Evolutionary conservation across 805 yeast species (phyloP), one percentile per base, ranked within the genome.

Genomic region (Saccharomycopsis sp.): DNA sequence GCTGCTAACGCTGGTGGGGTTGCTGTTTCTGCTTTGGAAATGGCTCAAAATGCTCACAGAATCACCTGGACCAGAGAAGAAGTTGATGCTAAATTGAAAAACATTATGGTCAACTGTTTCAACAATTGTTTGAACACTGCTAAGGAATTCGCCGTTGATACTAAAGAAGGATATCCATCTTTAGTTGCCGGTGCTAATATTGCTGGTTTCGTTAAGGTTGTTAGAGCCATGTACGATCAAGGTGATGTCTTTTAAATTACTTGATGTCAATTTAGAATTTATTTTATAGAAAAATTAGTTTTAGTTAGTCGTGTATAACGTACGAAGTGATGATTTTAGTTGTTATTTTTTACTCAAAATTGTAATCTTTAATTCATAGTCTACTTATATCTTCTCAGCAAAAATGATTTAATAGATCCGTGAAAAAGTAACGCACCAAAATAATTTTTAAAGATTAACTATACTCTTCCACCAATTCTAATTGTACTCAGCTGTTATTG

Each of bases 1-100:
- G 96, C 96, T 54, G 89, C 96, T 58, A 89, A 89, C 79, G 82
- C 94, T 70, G 98, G 97, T 70, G 98, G 98, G 79, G 98, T 89
- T 55, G 95, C 96, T 45, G 96, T 88, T 44, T 86, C 96, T 45
- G 97, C 96, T 60, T 75, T 89, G 52, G 98, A 89, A 74, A 92
- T 89, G 98, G 96, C 97, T 51, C 98, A 89, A 73, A 92, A 89
- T 84, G 85, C 96, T 45, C 94, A 82, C 63, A 83, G 96, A 73
- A 76, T 78, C 52, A 65, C 68, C 52, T 92, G 97, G 96, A 74
- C 95, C 49, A 55, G 78, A 46, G 96, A 87, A 72, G 86, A 85
- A 69, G 97, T 89, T 55, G 97, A 89, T 66, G 62, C 64, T 49
- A 87, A 84, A 67, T 77, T 89, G 61, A 86, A 87, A 79, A 74